Evolutionary conservation across 2,329 filamentous ascomycete genomes (phyloP).

Genomic region (Davidsoniella virescens): DNA sequence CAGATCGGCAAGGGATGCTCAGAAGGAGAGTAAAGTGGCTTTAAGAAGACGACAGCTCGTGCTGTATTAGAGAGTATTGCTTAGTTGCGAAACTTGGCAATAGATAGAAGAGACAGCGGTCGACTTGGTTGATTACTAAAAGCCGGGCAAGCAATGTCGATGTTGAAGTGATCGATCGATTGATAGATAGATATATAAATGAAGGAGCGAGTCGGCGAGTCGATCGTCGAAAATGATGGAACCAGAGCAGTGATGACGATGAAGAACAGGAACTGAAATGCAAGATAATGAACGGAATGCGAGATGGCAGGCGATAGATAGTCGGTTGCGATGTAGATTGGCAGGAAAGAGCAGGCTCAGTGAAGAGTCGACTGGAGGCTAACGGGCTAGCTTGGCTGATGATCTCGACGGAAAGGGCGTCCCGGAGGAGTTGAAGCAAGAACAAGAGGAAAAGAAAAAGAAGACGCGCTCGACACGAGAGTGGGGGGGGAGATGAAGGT

Average conservation of each 20-base stretch:
- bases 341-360: background rate
- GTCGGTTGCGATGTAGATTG: too few species aligned
- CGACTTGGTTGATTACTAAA: too few species aligned
- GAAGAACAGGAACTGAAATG: background rate
- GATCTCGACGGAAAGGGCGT: slow-evolving; percentile 1
- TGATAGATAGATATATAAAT: too few species aligned
- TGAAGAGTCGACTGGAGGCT: slow-evolving; percentile 1
- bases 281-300: background rate
- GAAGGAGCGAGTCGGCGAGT: slow-evolving; percentile 5
- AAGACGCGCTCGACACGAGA: background rate
- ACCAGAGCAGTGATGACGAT: background rate
- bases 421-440: background rate
- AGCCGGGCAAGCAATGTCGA: too few species aligned
- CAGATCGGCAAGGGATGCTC: background rate
- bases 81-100: background rate
- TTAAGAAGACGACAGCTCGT: background rate
- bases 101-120: background rate
- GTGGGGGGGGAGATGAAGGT: background rate
- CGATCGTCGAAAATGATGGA: slow-evolving; percentile 4
- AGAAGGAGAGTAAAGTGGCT: background rate
- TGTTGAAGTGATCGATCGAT: too few species aligned
- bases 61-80: background rate
- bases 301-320: too few species aligned
- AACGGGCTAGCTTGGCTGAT: background rate
- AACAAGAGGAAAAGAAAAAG: background rate